These are phyloP conservation scores for Boletus pseudopeckii DNA, from an alignment of 768 basidiomycete genomes.

Conservation along the genomic window DNA sequence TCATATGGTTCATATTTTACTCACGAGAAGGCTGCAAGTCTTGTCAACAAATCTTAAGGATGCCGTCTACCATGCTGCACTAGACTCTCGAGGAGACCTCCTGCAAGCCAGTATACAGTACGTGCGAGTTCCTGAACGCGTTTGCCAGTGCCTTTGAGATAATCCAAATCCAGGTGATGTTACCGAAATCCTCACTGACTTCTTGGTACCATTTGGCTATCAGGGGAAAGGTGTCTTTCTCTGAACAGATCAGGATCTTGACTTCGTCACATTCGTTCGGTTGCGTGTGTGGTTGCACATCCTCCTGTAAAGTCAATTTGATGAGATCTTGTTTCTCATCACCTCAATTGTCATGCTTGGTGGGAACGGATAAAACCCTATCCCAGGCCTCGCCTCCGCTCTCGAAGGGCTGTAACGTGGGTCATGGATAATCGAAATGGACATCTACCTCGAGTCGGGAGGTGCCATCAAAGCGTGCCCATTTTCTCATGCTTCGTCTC, in stretches of 20 bases:
- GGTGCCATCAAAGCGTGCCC: background rate
- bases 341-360: background rate
- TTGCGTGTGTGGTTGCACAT: background rate
- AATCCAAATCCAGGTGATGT: background rate
- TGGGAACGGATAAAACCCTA: slow-evolving; percentile 5
- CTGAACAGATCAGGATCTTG: background rate
- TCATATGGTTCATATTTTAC: slow-evolving; percentile 3
- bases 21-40: background rate
- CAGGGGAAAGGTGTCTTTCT: background rate
- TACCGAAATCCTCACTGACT: background rate
- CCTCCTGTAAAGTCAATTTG: background rate
- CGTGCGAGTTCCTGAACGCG: background rate
- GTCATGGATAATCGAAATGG: background rate
- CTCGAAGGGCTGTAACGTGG: background rate
- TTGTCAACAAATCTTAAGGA: background rate
- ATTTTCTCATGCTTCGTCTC: slow-evolving; percentile 2
- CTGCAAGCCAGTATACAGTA: background rate
- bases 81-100: background rate
- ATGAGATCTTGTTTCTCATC: slow-evolving; percentile 1
- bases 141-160: background rate
- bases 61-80: background rate
- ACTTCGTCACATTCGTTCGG: background rate
- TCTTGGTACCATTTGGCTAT: background rate
- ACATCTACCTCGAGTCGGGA: background rate
- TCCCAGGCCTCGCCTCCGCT: background rate